Percentiles rank a stretch among this genome's conserved stretches.
These are phyloP conservation scores for Neofusicoccum laricinum DNA, from an alignment of 2,329 filamentous ascomycete genomes.

Conservation along the genomic window DNA sequence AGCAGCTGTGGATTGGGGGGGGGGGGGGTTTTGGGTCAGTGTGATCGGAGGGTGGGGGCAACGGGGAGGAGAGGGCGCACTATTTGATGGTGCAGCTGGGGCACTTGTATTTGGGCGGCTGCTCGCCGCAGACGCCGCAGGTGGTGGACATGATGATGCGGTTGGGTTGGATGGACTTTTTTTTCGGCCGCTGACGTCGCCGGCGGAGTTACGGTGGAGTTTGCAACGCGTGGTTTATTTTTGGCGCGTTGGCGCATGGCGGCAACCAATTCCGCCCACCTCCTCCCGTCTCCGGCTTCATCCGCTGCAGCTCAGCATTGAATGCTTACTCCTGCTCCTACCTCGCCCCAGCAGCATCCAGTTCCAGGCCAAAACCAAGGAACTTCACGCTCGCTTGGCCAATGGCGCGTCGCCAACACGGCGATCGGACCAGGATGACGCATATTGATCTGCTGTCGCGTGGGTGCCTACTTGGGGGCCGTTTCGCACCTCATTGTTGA, in stretches of 20 bases:
- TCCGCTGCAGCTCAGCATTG: not conserved
- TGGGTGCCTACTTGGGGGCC: too few relatives aligned
- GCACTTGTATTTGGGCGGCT: slow-evolving; percentile 13
- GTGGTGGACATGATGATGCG: not conserved
- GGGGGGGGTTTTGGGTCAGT: not conserved
- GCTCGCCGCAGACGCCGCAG: slow-evolving; percentile 8
- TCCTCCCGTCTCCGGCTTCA: not conserved
- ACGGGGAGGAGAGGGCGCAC: not conserved
- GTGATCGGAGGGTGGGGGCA: too few relatives aligned
- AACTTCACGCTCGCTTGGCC: too few relatives aligned
- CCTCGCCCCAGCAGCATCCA: too few relatives aligned
- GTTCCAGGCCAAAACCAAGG: too few relatives aligned
- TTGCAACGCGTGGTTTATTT: not conserved
- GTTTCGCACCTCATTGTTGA: too few relatives aligned
- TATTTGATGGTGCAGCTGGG: slow-evolving; percentile 1
- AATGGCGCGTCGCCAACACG: too few relatives aligned
- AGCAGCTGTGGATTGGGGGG: not conserved
- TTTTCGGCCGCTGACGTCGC: slow-evolving; percentile 9
- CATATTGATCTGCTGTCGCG: too few relatives aligned
- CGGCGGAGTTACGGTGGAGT: not conserved
- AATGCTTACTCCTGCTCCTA: too few relatives aligned
- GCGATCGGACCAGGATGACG: too few relatives aligned
- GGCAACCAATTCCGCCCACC: not conserved
- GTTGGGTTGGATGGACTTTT: not conserved
- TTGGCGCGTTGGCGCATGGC: not conserved